These are phyloP conservation scores for Podospora pseudoanserina DNA, from an alignment of 495 filamentous ascomycete species.

Conservation along the genomic window DNA sequence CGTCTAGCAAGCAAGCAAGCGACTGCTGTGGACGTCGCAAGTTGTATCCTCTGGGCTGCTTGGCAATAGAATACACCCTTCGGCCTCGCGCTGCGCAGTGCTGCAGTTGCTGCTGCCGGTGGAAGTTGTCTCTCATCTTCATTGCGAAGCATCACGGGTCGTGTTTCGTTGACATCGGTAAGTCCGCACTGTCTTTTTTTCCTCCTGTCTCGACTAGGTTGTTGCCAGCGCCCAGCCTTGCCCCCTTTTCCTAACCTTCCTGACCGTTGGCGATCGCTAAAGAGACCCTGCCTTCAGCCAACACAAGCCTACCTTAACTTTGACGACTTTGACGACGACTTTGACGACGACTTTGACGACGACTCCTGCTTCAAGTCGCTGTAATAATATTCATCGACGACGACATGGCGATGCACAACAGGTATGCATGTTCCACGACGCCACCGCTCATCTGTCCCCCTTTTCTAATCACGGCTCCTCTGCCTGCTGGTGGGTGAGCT, in stretches of 20 bases:
- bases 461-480: background rate
- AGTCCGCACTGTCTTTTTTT: background rate
- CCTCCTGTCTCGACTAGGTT: background rate
- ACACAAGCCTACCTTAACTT: background rate
- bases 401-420: conserved; percentile 21
- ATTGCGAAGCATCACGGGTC: background rate
- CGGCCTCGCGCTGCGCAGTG: conserved; percentile 3
- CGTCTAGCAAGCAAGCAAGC: background rate
- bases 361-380: background rate
- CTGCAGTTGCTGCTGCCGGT: background rate
- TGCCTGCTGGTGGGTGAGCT: background rate
- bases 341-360: background rate
- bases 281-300: background rate
- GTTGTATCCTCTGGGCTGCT: background rate
- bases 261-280: background rate
- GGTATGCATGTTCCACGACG: conserved; percentile 9
- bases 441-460: background rate
- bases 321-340: background rate
- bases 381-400: background rate
- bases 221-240: background rate
- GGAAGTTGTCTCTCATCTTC: conserved; percentile 1
- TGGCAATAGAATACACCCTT: background rate
- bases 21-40: background rate
- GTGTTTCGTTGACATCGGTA: background rate
- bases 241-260: background rate